Conservation (phyloP, 164 flowering plant genomes). For the Vitis amurensis region DNA sequence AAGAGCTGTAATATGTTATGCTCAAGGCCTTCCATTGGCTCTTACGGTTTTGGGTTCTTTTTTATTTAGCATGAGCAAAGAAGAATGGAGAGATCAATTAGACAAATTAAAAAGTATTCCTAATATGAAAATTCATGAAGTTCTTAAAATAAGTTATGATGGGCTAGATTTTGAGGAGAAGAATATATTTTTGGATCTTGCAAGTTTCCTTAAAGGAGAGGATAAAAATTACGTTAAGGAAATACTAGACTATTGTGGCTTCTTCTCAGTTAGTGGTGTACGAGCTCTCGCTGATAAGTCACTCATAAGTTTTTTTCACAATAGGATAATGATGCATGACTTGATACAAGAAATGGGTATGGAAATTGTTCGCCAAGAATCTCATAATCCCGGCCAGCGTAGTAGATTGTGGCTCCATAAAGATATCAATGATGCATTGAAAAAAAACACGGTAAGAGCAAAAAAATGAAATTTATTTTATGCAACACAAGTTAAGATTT, state of each 20-base stretch:
- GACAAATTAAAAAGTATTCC: not conserved
- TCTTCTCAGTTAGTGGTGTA: no score
- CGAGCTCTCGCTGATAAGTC: no score
- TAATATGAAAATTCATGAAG: not conserved
- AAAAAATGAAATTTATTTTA: no score
- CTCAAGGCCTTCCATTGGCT: not conserved
- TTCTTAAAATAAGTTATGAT: constrained; percentile 6
- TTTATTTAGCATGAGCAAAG: not conserved
- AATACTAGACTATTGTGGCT: no score
- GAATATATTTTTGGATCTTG: no score
- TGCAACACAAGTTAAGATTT: no score
- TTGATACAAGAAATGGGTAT: no score
- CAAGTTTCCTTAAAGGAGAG: no score
- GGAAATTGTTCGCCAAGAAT: no score
- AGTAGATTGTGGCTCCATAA: not conserved
- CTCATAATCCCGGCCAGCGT: not conserved
- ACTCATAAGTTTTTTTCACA: no score
- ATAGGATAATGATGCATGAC: no score
- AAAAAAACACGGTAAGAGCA: constrained; percentile 3
- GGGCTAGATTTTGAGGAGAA: not conserved
- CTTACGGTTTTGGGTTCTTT: constrained; percentile 7
- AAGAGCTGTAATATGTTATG: not conserved
- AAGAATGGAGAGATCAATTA: constrained; percentile 3
- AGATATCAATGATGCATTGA: constrained; percentile 1
- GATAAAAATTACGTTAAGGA: no score